A percentile compares a stretch with the other conserved stretches of the same genome.
These are phyloP conservation scores for Candida albicans DNA, from an alignment of 1,139 yeast genomes.

Conservation along the genomic window DNA sequence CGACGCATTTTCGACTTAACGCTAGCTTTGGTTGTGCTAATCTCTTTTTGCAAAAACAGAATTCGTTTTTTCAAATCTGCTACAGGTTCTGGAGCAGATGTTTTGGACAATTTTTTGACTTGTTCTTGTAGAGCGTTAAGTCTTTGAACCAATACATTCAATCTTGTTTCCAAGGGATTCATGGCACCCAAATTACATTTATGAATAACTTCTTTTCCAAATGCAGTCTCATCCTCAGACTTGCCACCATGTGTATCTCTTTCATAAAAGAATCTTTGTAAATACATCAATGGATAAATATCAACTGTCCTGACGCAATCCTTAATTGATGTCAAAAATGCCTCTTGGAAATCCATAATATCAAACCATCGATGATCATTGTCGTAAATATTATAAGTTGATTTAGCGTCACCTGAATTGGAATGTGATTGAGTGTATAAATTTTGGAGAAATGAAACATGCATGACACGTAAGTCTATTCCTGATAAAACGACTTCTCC, in stretches of 20 bases:
- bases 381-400: slow-evolving; percentile 31
- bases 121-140: slow-evolving; percentile 27
- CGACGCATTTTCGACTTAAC: slow-evolving; percentile 4
- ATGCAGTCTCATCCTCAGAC: slow-evolving; percentile 17
- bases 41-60: slow-evolving; percentile 24
- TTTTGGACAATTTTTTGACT: slow-evolving; percentile 17
- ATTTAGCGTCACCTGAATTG: slow-evolving; percentile 13
- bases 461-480: slow-evolving; percentile 41
- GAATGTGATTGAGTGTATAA: slow-evolving; percentile 20
- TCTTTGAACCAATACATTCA: slow-evolving; percentile 27
- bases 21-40: slow-evolving; percentile 14
- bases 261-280: slow-evolving; percentile 40
- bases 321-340: slow-evolving; percentile 29
- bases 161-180: slow-evolving; percentile 31
- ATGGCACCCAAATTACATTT: slow-evolving; percentile 28
- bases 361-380: slow-evolving; percentile 44
- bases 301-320: slow-evolving; percentile 23
- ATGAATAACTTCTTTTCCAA: slow-evolving; percentile 34
- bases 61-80: slow-evolving; percentile 22
- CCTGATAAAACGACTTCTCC: slow-evolving; percentile 44
- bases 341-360: slow-evolving; percentile 43
- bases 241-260: slow-evolving; percentile 33
- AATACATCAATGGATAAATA: slow-evolving; percentile 36
- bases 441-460: slow-evolving; percentile 33
- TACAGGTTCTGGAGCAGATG: slow-evolving; percentile 3